Conservation (phyloP, 164 flowering plant species). For the Macadamia tetraphylla region DNA sequence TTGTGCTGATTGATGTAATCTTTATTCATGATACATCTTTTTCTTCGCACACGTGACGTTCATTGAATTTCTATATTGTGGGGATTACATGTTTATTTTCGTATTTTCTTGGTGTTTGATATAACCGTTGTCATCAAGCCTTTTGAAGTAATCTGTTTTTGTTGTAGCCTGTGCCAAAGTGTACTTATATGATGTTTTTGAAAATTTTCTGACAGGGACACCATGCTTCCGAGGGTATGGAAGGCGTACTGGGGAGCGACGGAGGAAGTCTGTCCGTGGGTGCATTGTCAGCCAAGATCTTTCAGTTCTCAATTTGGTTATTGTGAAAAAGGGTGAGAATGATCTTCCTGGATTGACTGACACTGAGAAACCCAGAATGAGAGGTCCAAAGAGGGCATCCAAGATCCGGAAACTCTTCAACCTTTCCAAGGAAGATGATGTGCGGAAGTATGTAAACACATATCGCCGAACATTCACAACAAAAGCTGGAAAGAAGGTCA, state of each 20-base stretch:
- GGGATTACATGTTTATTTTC: no score
- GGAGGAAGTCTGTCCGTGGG: slow-evolving; percentile 48
- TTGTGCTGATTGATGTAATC: no score
- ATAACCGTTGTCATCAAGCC: no score
- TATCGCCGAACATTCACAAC: slow-evolving; percentile 39
- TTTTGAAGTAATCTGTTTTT: not conserved
- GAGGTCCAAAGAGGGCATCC: slow-evolving; percentile 52
- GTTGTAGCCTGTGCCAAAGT: not conserved
- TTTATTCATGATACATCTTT: no score
- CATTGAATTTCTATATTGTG: no score
- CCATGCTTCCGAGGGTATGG: slow-evolving; percentile 46
- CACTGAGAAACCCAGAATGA: slow-evolving; percentile 52
- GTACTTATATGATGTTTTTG: not conserved
- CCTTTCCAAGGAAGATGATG: slow-evolving; percentile 52
- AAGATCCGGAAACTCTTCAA: slow-evolving; percentile 44
- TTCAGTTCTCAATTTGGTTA: slow-evolving; percentile 42
- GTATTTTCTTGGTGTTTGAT: no score
- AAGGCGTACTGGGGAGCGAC: slow-evolving; percentile 40
- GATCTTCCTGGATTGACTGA: slow-evolving; percentile 53
- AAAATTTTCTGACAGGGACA: slow-evolving; percentile 20
- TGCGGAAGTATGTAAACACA: slow-evolving; percentile 43
- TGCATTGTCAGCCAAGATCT: slow-evolving; percentile 46
- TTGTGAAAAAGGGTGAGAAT: slow-evolving; percentile 50
- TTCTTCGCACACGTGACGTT: no score
- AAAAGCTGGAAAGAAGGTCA: slow-evolving; percentile 29